A percentile compares a stretch with the other conserved stretches of the same genome.
Evolutionary conservation across 768 basidiomycete genomes (phyloP).

Genomic region (Krasilnikovozyma curviuscula): DNA sequence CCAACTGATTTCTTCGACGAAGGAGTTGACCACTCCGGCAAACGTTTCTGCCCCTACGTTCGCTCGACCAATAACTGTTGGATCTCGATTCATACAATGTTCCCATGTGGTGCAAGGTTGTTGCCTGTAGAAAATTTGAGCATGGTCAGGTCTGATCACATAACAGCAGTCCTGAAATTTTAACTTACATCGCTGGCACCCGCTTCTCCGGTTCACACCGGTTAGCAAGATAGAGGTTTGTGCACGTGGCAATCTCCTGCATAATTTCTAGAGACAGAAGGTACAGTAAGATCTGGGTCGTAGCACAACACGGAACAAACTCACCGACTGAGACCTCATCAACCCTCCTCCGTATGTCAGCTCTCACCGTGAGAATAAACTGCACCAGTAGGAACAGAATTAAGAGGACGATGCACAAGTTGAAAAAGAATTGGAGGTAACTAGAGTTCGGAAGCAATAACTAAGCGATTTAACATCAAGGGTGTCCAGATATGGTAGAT

Average conservation of each 20-base stretch:
- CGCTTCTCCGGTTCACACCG: slow-evolving; percentile 48
- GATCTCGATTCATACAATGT: slow-evolving; percentile 85
- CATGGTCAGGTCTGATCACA: background rate
- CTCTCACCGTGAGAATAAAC: slow-evolving; percentile 74
- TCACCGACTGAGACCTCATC: slow-evolving; percentile 72
- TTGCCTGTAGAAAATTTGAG: slow-evolving; percentile 24
- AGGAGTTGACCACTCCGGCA: slow-evolving; percentile 87
- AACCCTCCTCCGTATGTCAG: slow-evolving; percentile 72
- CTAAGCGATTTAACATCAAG: background rate
- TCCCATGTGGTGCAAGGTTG: slow-evolving; percentile 78
- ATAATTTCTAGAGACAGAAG: slow-evolving; percentile 41
- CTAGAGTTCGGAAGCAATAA: slow-evolving; percentile 26
- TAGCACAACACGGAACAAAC: slow-evolving; percentile 17
- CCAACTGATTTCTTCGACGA: slow-evolving; percentile 94
- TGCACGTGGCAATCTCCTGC: slow-evolving; percentile 78
- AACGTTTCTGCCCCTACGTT: slow-evolving; percentile 83
- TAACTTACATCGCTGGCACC: slow-evolving; percentile 55
- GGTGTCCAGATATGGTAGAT: background rate
- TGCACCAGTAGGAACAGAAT: slow-evolving; percentile 68
- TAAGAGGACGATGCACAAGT: slow-evolving; percentile 58
- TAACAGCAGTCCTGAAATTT: background rate
- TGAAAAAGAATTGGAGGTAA: slow-evolving; percentile 90
- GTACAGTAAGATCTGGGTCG: background rate
- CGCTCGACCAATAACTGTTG: slow-evolving; percentile 68
- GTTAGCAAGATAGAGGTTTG: slow-evolving; percentile 60